A percentile compares a stretch with the other conserved stretches of the same genome.
Evolutionary conservation across 495 filamentous ascomycete genomes (phyloP).

Genomic region (Chaetomium cochliodes): DNA sequence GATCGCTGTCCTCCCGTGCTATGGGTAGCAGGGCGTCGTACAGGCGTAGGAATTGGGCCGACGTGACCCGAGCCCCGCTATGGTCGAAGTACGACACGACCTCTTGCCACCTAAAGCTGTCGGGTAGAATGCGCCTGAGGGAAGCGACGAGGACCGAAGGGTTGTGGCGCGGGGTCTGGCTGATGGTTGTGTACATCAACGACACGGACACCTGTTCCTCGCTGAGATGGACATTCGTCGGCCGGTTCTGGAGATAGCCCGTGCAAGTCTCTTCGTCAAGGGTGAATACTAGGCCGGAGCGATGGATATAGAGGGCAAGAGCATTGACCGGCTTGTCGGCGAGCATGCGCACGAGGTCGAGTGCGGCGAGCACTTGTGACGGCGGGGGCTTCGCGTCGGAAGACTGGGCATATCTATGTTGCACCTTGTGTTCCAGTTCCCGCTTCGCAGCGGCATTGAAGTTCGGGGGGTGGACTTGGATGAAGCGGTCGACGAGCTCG

Average conservation of each 20-base stretch:
- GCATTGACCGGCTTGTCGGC: constrained; percentile 58
- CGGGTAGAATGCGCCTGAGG: constrained; percentile 45
- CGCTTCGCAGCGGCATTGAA: constrained; percentile 73
- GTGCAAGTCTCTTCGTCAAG: constrained; percentile 50
- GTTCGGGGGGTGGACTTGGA: constrained; percentile 75
- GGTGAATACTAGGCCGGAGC: constrained; percentile 63
- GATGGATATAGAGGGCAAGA: constrained; percentile 75
- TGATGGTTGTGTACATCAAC: constrained; percentile 72
- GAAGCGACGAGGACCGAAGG: constrained; percentile 67
- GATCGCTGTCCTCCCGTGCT: constrained; percentile 54
- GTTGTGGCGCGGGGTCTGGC: constrained; percentile 70
- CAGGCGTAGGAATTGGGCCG: constrained; percentile 74
- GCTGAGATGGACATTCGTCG: constrained; percentile 64
- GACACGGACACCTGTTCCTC: constrained; percentile 81
- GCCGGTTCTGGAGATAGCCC: constrained; percentile 60
- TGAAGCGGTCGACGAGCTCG: constrained; percentile 74
- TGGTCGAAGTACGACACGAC: constrained; percentile 84
- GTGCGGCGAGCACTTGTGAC: constrained; percentile 66
- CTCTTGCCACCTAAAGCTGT: constrained; percentile 76
- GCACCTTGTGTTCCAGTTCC: constrained; percentile 64
- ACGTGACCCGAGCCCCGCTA: constrained; percentile 67
- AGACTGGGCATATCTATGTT: constrained; percentile 59
- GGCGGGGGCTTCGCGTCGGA: constrained; percentile 61
- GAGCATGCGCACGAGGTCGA: constrained; percentile 71
- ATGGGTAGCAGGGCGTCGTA: constrained; percentile 72